Conservation (phyloP, 306 rosid genomes). For the Rosa multiflora region DNA sequence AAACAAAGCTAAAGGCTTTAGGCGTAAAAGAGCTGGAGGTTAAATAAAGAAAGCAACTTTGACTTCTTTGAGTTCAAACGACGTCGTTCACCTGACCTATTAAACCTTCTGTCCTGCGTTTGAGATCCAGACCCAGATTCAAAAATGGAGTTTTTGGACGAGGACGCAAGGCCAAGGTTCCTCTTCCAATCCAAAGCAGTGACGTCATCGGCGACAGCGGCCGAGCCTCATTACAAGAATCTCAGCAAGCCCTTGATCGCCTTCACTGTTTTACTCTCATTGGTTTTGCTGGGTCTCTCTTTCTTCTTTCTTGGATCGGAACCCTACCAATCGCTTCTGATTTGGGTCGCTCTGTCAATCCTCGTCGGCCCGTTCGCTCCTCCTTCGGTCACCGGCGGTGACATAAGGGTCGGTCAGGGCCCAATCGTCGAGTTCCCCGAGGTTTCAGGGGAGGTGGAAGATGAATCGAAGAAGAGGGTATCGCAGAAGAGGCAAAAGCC, state of each 20-base stretch:
- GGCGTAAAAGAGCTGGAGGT: not conserved
- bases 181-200: slow-evolving; percentile 41
- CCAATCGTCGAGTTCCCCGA: slow-evolving; percentile 34
- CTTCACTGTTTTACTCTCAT: slow-evolving; percentile 28
- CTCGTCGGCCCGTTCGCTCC: slow-evolving; percentile 86
- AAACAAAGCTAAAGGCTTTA: not conserved
- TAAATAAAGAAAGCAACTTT: not conserved
- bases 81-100: not conserved
- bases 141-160: slow-evolving; percentile 58
- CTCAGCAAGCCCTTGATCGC: slow-evolving; percentile 33
- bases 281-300: slow-evolving; percentile 33
- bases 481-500: slow-evolving; percentile 40
- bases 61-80: not conserved
- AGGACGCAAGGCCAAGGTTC: slow-evolving; percentile 59
- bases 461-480: slow-evolving; percentile 32
- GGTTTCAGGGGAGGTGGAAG: slow-evolving; percentile 25
- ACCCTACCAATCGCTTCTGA: slow-evolving; percentile 55
- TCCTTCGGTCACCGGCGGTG: slow-evolving; percentile 50
- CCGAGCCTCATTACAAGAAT: slow-evolving; percentile 16
- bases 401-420: slow-evolving; percentile 51
- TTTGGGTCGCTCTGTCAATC: slow-evolving; percentile 81
- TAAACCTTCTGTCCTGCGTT: not conserved
- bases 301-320: slow-evolving; percentile 47
- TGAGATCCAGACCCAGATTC: not conserved
- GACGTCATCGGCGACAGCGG: slow-evolving; percentile 16